Base-by-base conservation (phyloP, 306 rosid genomes). In the Dryas drummondii region DNA sequence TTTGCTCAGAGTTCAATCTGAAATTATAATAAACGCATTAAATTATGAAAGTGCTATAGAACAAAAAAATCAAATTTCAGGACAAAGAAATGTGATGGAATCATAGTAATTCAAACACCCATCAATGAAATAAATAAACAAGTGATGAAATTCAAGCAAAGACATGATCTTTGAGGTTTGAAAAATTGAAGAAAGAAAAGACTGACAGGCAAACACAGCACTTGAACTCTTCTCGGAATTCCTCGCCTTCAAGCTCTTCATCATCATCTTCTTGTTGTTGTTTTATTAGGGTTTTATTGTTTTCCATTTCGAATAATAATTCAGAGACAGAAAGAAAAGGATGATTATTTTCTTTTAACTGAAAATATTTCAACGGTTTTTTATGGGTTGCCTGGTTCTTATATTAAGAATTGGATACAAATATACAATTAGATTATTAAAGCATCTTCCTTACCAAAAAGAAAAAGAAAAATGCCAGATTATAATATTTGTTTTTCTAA, bases 201-300 rank as follows among this genome's bases (percentile, higher is more conserved):
- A 71, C 65, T 6, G 51, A 71, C 75, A 71, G 65, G 53, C 75
- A 71, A 55, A 71, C 19, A 45, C 75, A 71, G 53, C 75, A 71
- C 59, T 44, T 22, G 19, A 71, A 56, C 4, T 71, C 75, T 40
- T 70, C 48, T n/a, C 63, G 74, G 62, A 53, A 70, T 4, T 70
- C 17, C 11, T 53, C 74, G 27, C 5, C n/a, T 40, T 70, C 22
- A 13, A 17, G 7, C 6, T 71, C 50, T 5, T 46, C 52, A 4
- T 12, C 50, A 46, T 46, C 52, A 4, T 12, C 16, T 46, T 17
- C 8, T n/a, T 19, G 41, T 55, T 17, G 48, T 16, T 70, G 73
- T 37, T 15, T 27, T 5, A 14, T 53, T n/a, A 70, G 27, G 63
- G 63, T 40, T 53, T 53, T 44, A 3, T 40, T 17, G 74, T 52